phyloP scores from a whole-genome alignment of 441 rosid genomes.

The Manihot esculenta region DNA sequence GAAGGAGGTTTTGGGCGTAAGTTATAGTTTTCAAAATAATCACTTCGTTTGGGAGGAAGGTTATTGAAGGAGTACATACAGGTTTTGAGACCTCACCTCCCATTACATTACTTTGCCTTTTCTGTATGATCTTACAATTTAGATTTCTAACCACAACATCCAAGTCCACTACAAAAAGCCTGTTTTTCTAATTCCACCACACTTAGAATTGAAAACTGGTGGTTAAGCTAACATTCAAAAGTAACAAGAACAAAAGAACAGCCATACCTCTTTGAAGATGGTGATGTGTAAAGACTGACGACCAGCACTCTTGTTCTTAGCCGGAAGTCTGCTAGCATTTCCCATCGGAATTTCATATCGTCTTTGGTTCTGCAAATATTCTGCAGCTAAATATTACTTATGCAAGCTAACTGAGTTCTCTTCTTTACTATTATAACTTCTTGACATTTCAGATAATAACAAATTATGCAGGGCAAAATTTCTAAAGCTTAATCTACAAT shows the following conservation, averaged over 20 bases:
- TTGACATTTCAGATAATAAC: neutral
- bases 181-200: neutral
- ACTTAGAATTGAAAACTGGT: neutral
- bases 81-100: no score
- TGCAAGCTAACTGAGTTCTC: conserved; percentile 11
- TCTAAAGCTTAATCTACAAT: neutral
- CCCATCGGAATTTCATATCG: conserved; percentile 48
- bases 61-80: no score
- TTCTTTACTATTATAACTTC: neutral
- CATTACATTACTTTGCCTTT: no score
- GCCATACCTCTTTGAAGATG: conserved; percentile 36
- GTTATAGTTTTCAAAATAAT: no score
- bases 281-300: conserved; percentile 28
- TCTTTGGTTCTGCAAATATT: conserved; percentile 42
- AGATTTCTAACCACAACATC: neutral
- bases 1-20: no score
- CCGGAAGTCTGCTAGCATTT: conserved; percentile 40
- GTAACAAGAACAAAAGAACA: neutral
- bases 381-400: conserved; percentile 28
- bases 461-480: neutral
- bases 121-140: neutral
- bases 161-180: neutral
- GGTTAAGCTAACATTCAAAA: neutral
- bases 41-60: no score
- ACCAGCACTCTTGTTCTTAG: conserved; percentile 41